Percentiles rank a stretch among this genome's conserved stretches.
Evolutionary conservation across 306 rosid genomes (phyloP).

Genomic region (Malus orientalis): DNA sequence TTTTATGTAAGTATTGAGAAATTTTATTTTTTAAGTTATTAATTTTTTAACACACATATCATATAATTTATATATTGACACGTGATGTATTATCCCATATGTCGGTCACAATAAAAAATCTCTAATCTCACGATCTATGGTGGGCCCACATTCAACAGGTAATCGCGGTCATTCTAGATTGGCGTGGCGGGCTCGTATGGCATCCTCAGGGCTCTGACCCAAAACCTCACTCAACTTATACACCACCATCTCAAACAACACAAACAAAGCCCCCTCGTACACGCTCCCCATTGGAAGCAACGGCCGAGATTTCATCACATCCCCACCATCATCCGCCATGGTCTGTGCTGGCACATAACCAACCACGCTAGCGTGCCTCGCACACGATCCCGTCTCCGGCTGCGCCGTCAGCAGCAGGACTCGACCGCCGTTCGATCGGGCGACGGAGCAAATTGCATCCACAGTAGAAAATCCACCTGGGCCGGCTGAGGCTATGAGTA

Average conservation of each 20-base stretch:
- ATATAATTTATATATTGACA: fast-evolving
- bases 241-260: constrained; percentile 89
- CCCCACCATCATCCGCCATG: constrained; percentile 60
- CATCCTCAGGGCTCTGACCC: constrained; percentile 53
- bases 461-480: constrained; percentile 91
- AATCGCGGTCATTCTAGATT: constrained; percentile 59
- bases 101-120: no score
- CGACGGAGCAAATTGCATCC: constrained; percentile 63
- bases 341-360: constrained; percentile 87
- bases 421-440: constrained; percentile 52
- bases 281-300: constrained; percentile 91
- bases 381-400: constrained; percentile 69
- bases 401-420: constrained; percentile 80
- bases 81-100: no score
- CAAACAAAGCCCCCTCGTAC: constrained; percentile 83
- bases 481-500: constrained; percentile 79
- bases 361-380: constrained; percentile 48
- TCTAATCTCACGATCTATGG: neutral
- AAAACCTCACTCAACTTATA: constrained; percentile 50
- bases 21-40: no score
- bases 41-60: no score
- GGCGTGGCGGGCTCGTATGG: constrained; percentile 84
- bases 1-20: no score
- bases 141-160: neutral
- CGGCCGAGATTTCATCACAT: constrained; percentile 37